Conservation (phyloP, 441 rosid species). For the Pelargonium fulgidum region DNA sequence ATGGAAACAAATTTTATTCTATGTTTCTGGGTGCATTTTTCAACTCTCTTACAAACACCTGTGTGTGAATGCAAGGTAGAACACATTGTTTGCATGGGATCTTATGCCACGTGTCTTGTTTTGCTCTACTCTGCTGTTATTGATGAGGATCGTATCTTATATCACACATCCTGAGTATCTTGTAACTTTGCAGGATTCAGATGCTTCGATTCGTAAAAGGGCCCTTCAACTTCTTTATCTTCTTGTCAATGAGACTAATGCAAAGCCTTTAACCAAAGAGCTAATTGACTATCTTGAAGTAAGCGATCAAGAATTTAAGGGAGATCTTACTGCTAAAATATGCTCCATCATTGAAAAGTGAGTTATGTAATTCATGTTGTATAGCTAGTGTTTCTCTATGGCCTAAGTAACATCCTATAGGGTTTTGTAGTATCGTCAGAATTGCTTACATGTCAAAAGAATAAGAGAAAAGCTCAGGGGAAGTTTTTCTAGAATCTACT, state of each 20-base stretch:
- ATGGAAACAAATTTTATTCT: background rate
- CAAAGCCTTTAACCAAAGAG: conserved; percentile 82
- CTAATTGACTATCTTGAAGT: conserved; percentile 91
- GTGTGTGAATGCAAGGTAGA: background rate
- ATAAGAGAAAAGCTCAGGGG: background rate
- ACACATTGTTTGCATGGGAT: background rate
- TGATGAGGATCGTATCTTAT: conserved; percentile 14
- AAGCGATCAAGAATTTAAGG: conserved; percentile 92
- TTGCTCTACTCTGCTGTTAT: conserved; percentile 10
- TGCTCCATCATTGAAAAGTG: conserved; percentile 95
- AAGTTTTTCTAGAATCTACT: background rate
- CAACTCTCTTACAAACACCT: background rate
- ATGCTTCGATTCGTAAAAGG: conserved; percentile 96
- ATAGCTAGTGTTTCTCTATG: background rate
- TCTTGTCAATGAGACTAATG: conserved; percentile 86
- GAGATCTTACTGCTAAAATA: conserved; percentile 92
- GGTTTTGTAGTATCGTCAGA: conserved; percentile 6
- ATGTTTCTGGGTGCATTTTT: background rate
- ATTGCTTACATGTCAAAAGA: background rate
- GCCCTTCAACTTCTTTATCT: conserved; percentile 89
- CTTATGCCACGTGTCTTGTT: background rate
- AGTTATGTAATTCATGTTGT: conserved; percentile 31
- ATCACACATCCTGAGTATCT: conserved; percentile 16
- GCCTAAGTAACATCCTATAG: conserved; percentile 13
- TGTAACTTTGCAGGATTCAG: conserved; percentile 71